Evolutionary conservation across 2,329 filamentous ascomycete species (phyloP).

Genomic region (Lecanicillium sp.): DNA sequence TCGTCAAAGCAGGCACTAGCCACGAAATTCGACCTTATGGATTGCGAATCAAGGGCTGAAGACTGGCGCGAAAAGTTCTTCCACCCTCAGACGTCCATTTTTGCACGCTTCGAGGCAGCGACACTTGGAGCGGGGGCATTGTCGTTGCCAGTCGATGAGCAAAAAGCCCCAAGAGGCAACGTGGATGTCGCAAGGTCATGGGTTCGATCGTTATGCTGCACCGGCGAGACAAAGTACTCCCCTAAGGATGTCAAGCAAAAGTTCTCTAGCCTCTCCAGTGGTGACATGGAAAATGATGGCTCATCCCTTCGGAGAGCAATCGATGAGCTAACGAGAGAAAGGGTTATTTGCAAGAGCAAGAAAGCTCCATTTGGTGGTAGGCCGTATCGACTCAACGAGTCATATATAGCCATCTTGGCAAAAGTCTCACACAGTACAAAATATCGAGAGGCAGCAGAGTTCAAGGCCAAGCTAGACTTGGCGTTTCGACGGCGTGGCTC

Average conservation of each 20-base stretch:
- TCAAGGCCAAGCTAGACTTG: conserved; percentile 52
- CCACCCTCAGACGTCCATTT: conserved; percentile 42
- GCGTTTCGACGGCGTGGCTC: conserved; percentile 35
- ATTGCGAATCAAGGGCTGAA: conserved; percentile 21
- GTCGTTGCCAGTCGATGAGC: conserved; percentile 10
- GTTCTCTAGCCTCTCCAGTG: conserved; percentile 39
- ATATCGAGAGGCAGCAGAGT: conserved; percentile 47
- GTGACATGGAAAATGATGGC: conserved; percentile 30
- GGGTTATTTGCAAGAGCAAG: conserved; percentile 52
- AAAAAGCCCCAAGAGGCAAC: conserved; percentile 14
- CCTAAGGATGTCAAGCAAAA: conserved; percentile 39
- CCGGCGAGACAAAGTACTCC: conserved; percentile 39
- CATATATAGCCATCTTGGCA: conserved; percentile 46
- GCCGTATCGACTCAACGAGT: conserved; percentile 54
- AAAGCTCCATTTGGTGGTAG: conserved; percentile 48
- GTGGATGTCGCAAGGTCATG: conserved; percentile 45
- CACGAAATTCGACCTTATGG: conserved; percentile 30
- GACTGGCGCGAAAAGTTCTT: conserved; percentile 53
- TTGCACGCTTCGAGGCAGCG: conserved; percentile 47
- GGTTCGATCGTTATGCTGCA: conserved; percentile 51
- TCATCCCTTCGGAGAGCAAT: conserved; percentile 39
- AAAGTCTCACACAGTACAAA: conserved; percentile 47
- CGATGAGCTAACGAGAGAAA: conserved; percentile 36
- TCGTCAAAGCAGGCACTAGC: conserved; percentile 35
- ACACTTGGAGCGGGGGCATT: conserved; percentile 39